Conservation (phyloP, 768 basidiomycete genomes). For the Hygrophorus pudorinus region DNA sequence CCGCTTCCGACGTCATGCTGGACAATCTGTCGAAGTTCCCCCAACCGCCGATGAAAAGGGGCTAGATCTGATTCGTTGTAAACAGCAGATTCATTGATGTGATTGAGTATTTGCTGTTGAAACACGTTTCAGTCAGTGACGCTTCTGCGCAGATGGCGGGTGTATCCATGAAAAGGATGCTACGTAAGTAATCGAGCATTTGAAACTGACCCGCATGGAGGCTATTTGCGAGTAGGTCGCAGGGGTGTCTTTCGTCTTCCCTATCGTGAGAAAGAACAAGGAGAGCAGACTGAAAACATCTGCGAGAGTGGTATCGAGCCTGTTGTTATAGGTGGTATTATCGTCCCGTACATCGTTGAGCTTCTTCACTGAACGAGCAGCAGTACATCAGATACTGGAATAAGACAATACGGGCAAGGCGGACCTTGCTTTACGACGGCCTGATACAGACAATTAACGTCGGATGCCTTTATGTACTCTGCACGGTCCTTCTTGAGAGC, state of each 20-base stretch:
- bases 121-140: slow-evolving; percentile 9
- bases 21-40: slow-evolving; percentile 78
- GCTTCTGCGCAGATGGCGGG: background rate
- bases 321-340: slow-evolving; percentile 66
- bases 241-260: slow-evolving; percentile 88
- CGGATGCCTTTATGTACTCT: slow-evolving; percentile 86
- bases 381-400: background rate
- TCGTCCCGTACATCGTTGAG: slow-evolving; percentile 87
- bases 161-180: background rate
- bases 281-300: slow-evolving; percentile 95
- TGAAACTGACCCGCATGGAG: slow-evolving; percentile 79
- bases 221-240: slow-evolving; percentile 95
- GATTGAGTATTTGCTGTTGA: slow-evolving; percentile 83
- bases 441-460: slow-evolving; percentile 90
- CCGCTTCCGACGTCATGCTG: slow-evolving; percentile 71
- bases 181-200: slow-evolving; percentile 1
- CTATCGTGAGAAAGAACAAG: slow-evolving; percentile 96
- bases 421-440: slow-evolving; percentile 88
- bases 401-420: slow-evolving; percentile 10
- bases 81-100: slow-evolving; percentile 92
- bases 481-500: slow-evolving; percentile 89
- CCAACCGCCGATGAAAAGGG: slow-evolving; percentile 77
- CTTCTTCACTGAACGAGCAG: slow-evolving; percentile 55
- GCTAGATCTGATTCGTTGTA: slow-evolving; percentile 88
- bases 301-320: slow-evolving; percentile 88